These are phyloP conservation scores for Calocybe cyanea DNA, from an alignment of 768 basidiomycete species.

Conservation along the genomic window DNA sequence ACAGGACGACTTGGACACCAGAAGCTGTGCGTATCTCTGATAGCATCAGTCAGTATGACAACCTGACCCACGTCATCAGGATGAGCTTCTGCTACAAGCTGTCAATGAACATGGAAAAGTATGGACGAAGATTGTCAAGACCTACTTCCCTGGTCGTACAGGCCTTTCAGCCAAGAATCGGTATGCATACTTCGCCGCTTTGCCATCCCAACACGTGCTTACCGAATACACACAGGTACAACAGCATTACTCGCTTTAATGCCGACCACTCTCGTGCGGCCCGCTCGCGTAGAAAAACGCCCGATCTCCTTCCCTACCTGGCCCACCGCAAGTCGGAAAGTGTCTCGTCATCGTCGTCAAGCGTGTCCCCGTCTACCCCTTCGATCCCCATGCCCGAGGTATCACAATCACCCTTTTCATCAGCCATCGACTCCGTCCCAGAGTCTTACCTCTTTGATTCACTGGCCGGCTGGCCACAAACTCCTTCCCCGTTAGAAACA, in stretches of 20 bases:
- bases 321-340: constrained; percentile 32
- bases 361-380: constrained; percentile 36
- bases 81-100: constrained; percentile 49
- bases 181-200: constrained; percentile 22
- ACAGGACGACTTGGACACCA: constrained; percentile 55
- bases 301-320: constrained; percentile 27
- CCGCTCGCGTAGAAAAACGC: constrained; percentile 34
- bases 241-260: constrained; percentile 48
- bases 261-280: constrained; percentile 31
- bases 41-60: constrained; percentile 1
- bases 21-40: constrained; percentile 37
- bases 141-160: constrained; percentile 57
- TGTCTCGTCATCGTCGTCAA: constrained; percentile 34
- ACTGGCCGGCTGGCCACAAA: constrained; percentile 20
- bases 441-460: constrained; percentile 21
- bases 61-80: constrained; percentile 29
- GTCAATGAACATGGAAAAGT: constrained; percentile 55
- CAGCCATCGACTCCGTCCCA: constrained; percentile 18
- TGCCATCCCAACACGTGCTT: background rate
- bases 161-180: constrained; percentile 59
- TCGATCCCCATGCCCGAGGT: constrained; percentile 22
- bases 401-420: constrained; percentile 21
- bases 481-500: constrained; percentile 15
- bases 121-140: constrained; percentile 61
- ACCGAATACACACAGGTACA: constrained; percentile 33